phyloP scores from a whole-genome alignment of 2,329 filamentous ascomycete species.

The Colletotrichum lentis region DNA sequence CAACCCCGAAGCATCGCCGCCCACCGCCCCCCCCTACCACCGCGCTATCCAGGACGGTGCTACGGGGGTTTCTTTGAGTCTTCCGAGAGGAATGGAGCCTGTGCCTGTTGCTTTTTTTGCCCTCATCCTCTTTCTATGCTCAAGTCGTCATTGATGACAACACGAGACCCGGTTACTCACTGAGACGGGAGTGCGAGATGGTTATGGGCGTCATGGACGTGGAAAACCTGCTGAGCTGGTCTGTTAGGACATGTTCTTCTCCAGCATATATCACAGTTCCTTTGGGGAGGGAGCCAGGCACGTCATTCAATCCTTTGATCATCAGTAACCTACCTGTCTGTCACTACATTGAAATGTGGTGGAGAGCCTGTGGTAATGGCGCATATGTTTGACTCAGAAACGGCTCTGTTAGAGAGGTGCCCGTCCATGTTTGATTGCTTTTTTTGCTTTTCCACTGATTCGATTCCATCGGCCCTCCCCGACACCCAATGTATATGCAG shows the following conservation, averaged over 20 bases:
- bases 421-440: slow-evolving; percentile 1
- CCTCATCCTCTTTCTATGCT: background rate
- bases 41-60: background rate
- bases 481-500: slow-evolving; percentile 36
- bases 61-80: background rate
- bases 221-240: too few relatives aligned
- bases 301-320: too few relatives aligned
- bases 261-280: too few relatives aligned
- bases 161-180: background rate
- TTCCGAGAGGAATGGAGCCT: background rate
- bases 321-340: too few relatives aligned
- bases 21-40: background rate
- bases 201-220: too few relatives aligned
- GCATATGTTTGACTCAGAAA: background rate
- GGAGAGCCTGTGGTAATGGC: too few relatives aligned
- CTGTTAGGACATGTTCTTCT: too few relatives aligned
- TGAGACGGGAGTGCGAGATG: too few relatives aligned
- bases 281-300: too few relatives aligned
- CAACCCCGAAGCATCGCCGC: background rate
- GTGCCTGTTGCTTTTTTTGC: background rate
- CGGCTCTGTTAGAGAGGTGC: slow-evolving; percentile 15
- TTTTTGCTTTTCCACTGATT: background rate
- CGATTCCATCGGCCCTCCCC: background rate
- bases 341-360: background rate
- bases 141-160: background rate